These are phyloP conservation scores for Remersonia thermophila DNA, from an alignment of 2,329 filamentous ascomycete species.

Conservation along the genomic window DNA sequence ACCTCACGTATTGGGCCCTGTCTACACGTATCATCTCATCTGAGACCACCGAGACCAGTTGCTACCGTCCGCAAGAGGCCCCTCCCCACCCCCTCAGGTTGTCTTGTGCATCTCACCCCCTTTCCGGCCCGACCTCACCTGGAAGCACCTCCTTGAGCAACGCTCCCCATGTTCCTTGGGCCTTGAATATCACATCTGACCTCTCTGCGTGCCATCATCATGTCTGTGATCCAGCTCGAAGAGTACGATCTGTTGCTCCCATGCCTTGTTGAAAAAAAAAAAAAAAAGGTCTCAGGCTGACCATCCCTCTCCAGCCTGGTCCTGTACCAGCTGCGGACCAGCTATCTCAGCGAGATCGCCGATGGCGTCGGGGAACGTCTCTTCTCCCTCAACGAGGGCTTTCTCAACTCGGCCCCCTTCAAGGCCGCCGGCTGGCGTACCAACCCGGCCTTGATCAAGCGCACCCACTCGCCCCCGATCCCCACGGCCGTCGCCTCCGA, in stretches of 20 bases:
- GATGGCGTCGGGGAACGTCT: constrained; percentile 77
- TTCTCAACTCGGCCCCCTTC: constrained; percentile 70
- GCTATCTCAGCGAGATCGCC: constrained; percentile 67
- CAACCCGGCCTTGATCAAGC: constrained; percentile 63
- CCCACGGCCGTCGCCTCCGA: constrained; percentile 71
- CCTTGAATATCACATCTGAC: no score
- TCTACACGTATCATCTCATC: no score
- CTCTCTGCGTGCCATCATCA: constrained; percentile 11
- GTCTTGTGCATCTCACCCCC: no score
- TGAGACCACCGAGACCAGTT: no score
- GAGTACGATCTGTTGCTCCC: constrained; percentile 22
- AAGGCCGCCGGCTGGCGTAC: constrained; percentile 71
- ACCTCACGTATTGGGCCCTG: no score
- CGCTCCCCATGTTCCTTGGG: no score
- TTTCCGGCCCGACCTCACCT: no score
- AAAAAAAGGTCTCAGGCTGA: constrained; percentile 6
- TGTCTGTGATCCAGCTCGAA: constrained; percentile 34
- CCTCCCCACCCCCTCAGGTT: no score
- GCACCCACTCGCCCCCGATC: constrained; percentile 76
- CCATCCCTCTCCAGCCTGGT: constrained; percentile 46
- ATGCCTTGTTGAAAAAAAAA: not conserved
- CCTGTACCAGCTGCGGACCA: constrained; percentile 68
- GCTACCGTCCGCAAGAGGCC: no score
- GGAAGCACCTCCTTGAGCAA: no score
- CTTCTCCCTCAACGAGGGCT: constrained; percentile 66